Base-by-base conservation (phyloP, 805 yeast species). In the Starmera dryadoides region DNA sequence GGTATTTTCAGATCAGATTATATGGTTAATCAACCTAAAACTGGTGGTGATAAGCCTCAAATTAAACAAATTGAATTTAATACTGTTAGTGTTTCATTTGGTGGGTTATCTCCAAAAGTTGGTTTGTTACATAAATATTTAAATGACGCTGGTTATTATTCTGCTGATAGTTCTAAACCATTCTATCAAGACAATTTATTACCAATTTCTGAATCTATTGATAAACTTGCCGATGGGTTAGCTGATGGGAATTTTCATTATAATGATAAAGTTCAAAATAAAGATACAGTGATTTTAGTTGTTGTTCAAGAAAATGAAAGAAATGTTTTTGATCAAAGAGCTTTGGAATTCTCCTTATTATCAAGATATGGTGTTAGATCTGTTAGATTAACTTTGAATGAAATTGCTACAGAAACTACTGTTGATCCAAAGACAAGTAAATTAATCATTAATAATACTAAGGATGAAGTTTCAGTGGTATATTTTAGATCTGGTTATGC, bases 11-110 rank as follows among this genome's bases (percentile, higher is more conserved):
- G 98, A 58, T 82, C 94, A 0, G 98, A 93, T 55, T 93, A 91
- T 53, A 78, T 93, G 79, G 64, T 79, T 28, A 80, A 81, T 47
- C 41, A 55, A 28, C 23, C 34, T 4, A 53, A 58, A 21, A 56
- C 72, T n/a, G 68, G 71, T 31, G 58, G 62, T 18, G 55, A 58
- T 6, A 62, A 63, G 37, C 60, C 61, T 12, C 58, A 60, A 21
- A 82, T 91, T 52, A 89, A 91, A 56, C 98, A 93, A 60, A 93
- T 93, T 37, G 99, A 93, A 59, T 91, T 91, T 66, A 93, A 93
- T 62, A 89, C 98, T 1, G 86, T 93, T 3, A 84, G 96, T 52
- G 96, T 91, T 4, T 89, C 97, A 1, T 93, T 93, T 65, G 96
- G 95, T 17, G 98, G 95, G 0, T 68, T 93, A 41, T 81, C 95